Percentiles rank a stretch among this genome's conserved stretches.
Evolutionary conservation across 2,329 filamentous ascomycete genomes (phyloP).

Genomic region (Periglandula ipomoeae): DNA sequence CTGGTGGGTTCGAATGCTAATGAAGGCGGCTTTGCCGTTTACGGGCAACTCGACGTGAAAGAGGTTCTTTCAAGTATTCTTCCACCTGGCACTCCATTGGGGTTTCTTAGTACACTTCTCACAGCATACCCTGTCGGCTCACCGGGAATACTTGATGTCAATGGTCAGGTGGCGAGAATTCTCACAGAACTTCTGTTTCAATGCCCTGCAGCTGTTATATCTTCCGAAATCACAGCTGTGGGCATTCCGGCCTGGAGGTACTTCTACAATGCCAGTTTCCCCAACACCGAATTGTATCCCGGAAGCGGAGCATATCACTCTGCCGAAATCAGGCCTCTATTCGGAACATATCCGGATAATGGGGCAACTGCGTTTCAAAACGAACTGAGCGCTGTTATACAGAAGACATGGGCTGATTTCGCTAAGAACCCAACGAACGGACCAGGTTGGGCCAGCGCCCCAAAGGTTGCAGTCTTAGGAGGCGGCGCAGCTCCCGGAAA

Average conservation of each 20-base stretch:
- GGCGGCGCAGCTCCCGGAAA: constrained; percentile 8
- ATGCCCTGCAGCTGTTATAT: constrained; percentile 15
- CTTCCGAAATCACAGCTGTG: constrained; percentile 20
- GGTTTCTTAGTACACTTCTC: constrained; percentile 3
- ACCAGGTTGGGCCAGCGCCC: constrained; percentile 16
- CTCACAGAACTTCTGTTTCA: constrained; percentile 14
- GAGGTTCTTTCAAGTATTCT: background rate
- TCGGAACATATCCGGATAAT: constrained; percentile 23
- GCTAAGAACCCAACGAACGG: constrained; percentile 16
- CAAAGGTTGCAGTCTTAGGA: constrained; percentile 17
- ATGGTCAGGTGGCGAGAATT: constrained; percentile 12
- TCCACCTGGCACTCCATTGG: background rate
- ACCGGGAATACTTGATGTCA: constrained; percentile 11
- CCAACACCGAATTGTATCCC: constrained; percentile 31
- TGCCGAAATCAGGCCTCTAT: constrained; percentile 33
- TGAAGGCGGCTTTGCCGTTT: constrained; percentile 11
- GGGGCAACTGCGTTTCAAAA: constrained; percentile 14
- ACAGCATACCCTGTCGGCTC: constrained; percentile 11
- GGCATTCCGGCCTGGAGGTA: constrained; percentile 34
- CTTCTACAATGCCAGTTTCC: constrained; percentile 38
- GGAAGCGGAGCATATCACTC: constrained; percentile 34
- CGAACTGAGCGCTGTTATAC: constrained; percentile 14
- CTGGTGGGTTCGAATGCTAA: constrained; percentile 15
- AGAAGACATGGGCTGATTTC: constrained; percentile 20
- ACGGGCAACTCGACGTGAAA: background rate